Conservation (phyloP, 495 filamentous ascomycete species). For the Cryomyces minteri region DNA sequence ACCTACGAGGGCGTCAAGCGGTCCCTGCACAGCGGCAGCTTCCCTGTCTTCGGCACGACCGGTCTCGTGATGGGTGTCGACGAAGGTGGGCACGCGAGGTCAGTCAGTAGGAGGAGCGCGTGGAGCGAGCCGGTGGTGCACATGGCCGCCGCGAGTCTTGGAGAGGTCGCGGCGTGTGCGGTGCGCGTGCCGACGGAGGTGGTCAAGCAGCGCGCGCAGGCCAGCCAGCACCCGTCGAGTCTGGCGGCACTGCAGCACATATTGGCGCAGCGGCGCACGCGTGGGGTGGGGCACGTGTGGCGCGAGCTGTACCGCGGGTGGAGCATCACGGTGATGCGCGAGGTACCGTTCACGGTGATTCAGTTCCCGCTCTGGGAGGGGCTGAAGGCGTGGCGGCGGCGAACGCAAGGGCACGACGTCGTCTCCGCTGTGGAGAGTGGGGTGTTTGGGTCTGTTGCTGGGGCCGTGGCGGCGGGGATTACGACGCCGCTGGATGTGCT, state of each 20-base stretch:
- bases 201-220: constrained; percentile 90
- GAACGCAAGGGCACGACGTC: constrained; percentile 14
- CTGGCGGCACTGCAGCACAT: constrained; percentile 49
- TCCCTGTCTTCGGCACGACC: not conserved
- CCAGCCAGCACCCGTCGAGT: constrained; percentile 47
- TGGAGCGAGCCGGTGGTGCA: constrained; percentile 33
- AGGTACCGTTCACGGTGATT: constrained; percentile 92
- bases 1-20: constrained; percentile 75
- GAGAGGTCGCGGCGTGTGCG: constrained; percentile 84
- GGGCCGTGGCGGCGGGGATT: constrained; percentile 68
- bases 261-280: constrained; percentile 28
- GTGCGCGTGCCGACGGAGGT: constrained; percentile 93
- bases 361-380: constrained; percentile 97
- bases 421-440: constrained; percentile 64
- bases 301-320: constrained; percentile 80
- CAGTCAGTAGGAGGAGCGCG: not conserved
- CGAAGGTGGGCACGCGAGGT: constrained; percentile 8
- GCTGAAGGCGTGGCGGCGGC: constrained; percentile 40
- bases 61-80: not conserved
- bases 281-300: constrained; percentile 39
- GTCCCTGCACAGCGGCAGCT: not conserved
- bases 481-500: constrained; percentile 93
- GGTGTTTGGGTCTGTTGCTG: constrained; percentile 66
- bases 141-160: constrained; percentile 73
- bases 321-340: constrained; percentile 77